Evolutionary conservation across 108 stramenopile species (phyloP).

Genomic region (Bacterosira constricta): DNA sequence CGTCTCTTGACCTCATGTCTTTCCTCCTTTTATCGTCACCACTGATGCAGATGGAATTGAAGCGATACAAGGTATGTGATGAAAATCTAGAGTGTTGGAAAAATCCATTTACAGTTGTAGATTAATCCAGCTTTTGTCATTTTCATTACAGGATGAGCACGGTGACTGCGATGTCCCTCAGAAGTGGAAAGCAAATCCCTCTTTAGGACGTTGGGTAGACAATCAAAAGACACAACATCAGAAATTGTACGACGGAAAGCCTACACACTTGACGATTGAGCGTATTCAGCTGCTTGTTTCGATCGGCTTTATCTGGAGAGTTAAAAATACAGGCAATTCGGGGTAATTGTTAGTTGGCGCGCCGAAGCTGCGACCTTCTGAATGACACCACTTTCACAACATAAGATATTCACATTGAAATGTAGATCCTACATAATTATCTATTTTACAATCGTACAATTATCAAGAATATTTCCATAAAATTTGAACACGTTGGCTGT

Average conservation of each 20-base stretch:
- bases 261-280: constrained; percentile 46
- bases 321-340: too few relatives aligned
- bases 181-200: constrained; percentile 43
- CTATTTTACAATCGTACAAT: too few relatives aligned
- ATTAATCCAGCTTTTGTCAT: too few relatives aligned
- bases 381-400: too few relatives aligned
- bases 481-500: too few relatives aligned
- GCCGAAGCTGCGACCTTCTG: too few relatives aligned
- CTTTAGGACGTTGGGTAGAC: constrained; percentile 46
- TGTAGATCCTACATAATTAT: too few relatives aligned
- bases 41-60: constrained; percentile 20
- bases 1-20: not conserved
- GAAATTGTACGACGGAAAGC: constrained; percentile 44
- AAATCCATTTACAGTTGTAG: too few relatives aligned
- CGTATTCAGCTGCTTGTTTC: constrained; percentile 40
- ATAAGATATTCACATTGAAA: too few relatives aligned
- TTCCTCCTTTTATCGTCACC: not conserved
- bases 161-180: constrained; percentile 46
- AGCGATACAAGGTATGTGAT: constrained; percentile 13
- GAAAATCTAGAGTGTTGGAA: not conserved
- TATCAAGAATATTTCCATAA: too few relatives aligned
- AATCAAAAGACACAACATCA: constrained; percentile 48
- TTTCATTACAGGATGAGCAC: constrained; percentile 32
- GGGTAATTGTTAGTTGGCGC: too few relatives aligned
- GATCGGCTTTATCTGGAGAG: too few relatives aligned